Evolutionary conservation across 169 alveolate genomes (phyloP), one percentile per base, ranked within the genome.

Genomic region (Theileria equi): DNA sequence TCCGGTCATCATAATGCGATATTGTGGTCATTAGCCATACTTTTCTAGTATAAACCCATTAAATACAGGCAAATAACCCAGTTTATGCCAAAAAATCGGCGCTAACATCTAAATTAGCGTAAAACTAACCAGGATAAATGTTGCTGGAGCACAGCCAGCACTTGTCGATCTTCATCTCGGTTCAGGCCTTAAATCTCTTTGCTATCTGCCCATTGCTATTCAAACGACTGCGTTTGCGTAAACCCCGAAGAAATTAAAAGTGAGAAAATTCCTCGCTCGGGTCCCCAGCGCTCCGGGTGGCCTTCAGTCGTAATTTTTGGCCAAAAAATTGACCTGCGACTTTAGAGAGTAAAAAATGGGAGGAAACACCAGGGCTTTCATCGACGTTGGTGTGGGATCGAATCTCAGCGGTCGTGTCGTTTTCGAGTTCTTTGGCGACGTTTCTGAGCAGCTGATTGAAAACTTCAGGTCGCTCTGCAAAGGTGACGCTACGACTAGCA

Each of bases 71-170:
- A 16, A 5, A 26, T 16, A 17, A 63, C 62, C n/a, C n/a, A n/a
- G n/a, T n/a, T n/a, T n/a, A n/a, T n/a, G n/a, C n/a, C n/a, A n/a
- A n/a, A n/a, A n/a, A n/a, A n/a, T n/a, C n/a, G n/a, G n/a, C n/a
- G n/a, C n/a, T n/a, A n/a, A n/a, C n/a, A n/a, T n/a, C n/a, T n/a
- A n/a, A n/a, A n/a, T n/a, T n/a, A n/a, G n/a, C n/a, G n/a, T n/a
- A n/a, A n/a, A n/a, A n/a, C 10, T 47, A 71, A 84, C 91, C 99
- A 41, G 99, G 99, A 58, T 96, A 96, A 19, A 96, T 91, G 52
- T 95, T 94, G 48, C 97, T 91, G 55, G 98, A 93, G 82, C 99
- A 96, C 77, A 93, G 94, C 94, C 97, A 96, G 81, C 99, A 96
- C 71, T 93, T 93, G 80, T 96, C 98, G 67, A 96, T 95, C 81